Conservation (phyloP, 202 grass and related monocot species). For the Cymbopogon flexuosus region DNA sequence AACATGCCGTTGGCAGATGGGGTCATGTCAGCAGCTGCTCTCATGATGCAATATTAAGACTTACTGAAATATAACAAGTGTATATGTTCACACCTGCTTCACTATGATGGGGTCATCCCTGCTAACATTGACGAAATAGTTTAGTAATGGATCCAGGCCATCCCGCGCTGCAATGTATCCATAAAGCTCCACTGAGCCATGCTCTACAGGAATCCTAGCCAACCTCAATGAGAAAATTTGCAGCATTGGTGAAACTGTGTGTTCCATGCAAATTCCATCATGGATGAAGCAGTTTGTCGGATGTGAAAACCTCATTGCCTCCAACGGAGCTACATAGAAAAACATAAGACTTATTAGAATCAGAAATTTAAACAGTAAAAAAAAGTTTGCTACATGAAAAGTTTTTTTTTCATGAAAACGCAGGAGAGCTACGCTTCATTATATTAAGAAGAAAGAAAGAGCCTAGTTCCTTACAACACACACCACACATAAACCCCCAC, state of each 20-base stretch:
- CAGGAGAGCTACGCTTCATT: no score
- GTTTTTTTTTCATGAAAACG: no score
- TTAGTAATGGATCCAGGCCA: not conserved
- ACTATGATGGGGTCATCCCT: not conserved
- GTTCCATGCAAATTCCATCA: not conserved
- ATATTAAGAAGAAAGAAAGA: no score
- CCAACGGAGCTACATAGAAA: not conserved
- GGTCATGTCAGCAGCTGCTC: not conserved
- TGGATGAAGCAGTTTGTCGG: not conserved
- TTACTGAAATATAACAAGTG: not conserved
- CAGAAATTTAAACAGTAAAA: not conserved
- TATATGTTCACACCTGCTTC: not conserved
- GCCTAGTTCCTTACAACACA: no score
- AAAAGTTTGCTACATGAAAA: not conserved
- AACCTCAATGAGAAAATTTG: slow-evolving; percentile 12
- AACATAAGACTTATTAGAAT: not conserved
- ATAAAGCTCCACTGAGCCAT: slow-evolving; percentile 23
- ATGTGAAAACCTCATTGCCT: slow-evolving; percentile 13
- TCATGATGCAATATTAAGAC: not conserved
- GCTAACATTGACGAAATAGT: slow-evolving; percentile 23
- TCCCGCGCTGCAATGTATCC: slow-evolving; percentile 26
- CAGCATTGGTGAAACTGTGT: not conserved
- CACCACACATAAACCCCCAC: no score
- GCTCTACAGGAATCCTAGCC: not conserved
- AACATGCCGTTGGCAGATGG: not conserved